Base-by-base conservation (phyloP, 805 yeast genomes). In the Metschnikowia cubensis region DNA sequence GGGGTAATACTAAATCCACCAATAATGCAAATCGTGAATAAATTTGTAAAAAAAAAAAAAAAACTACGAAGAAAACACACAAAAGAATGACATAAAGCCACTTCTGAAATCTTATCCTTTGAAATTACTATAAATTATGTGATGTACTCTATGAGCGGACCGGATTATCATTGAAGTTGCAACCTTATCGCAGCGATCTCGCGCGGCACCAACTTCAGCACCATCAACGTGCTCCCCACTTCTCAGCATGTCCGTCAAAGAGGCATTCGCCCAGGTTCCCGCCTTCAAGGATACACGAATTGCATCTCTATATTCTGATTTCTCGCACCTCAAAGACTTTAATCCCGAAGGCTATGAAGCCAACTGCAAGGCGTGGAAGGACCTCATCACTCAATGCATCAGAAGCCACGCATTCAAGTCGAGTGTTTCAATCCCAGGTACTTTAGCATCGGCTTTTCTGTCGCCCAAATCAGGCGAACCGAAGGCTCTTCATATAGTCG, bases 341-440 rank as follows among this genome's bases (percentile, higher is more conserved):
- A 73, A 73, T 56, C 71, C 73, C 0, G 77, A 73, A 46, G 77
- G 77, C 2, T 73, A 55, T 49, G 70, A 70, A 8, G 77, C 77
- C 22, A 73, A 73, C 48, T 52, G 72, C n/a, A 55, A 57, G 1
- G 75, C 77, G 2, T 73, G 77, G 77, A 37, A 25, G 11, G 58
- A 58, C 6, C 44, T 70, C 22, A 54, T 69, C 32, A 51, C 52
- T 17, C 35, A 58, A 6, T 49, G 54, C 25, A 49, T 57, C 17
- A 39, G 31, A 15, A 14, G 20, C 8, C 54, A 51, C 39, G 52
- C 50, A 1, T 57, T 57, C 45, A 39, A 36, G 14, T 51, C 59
- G 17, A 44, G 52, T 18, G 42, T 73, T 34, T 49, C 64, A 5
- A 48, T 69, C 14, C 68, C 72, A 0, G 54, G 50, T 3, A 39